Evolutionary conservation across 305 asterid species (phyloP).

Genomic region (Vinca major): DNA sequence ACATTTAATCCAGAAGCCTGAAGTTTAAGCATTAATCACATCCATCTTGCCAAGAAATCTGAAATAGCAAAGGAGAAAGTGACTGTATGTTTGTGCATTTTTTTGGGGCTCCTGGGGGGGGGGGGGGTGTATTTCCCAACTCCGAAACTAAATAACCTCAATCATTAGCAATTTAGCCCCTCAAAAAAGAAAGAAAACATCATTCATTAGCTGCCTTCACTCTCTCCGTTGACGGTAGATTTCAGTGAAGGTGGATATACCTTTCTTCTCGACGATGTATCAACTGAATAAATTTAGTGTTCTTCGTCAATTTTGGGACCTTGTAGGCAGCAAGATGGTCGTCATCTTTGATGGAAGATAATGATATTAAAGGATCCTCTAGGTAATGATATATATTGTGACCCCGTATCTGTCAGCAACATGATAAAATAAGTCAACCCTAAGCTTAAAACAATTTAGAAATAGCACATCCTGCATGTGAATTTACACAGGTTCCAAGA

Average conservation of each 20-base stretch:
- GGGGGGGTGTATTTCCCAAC: too few relatives aligned
- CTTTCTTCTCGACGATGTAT: constrained; percentile 93
- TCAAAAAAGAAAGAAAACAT: not conserved
- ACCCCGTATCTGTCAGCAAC: constrained; percentile 66
- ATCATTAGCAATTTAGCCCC: too few relatives aligned
- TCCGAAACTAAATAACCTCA: constrained; percentile 7
- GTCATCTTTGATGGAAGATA: constrained; percentile 83
- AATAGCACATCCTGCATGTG: constrained; percentile 17
- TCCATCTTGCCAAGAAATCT: not conserved
- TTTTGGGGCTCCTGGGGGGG: too few relatives aligned
- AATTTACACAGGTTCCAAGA: constrained; percentile 8
- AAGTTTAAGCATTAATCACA: not conserved
- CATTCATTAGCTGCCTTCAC: not conserved
- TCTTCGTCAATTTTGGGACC: constrained; percentile 66
- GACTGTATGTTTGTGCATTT: too few relatives aligned
- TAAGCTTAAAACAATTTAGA: constrained; percentile 6
- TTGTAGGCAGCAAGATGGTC: constrained; percentile 95
- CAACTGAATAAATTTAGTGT: constrained; percentile 83
- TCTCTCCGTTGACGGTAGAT: not conserved
- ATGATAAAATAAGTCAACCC: constrained; percentile 10
- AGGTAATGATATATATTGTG: constrained; percentile 80
- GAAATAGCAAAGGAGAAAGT: not conserved
- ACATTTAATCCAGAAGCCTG: not conserved
- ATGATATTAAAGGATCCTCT: constrained; percentile 80
- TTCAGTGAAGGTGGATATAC: constrained; percentile 34